Conservation (phyloP, 257 asterid species). For the Solanum etuberosum region DNA sequence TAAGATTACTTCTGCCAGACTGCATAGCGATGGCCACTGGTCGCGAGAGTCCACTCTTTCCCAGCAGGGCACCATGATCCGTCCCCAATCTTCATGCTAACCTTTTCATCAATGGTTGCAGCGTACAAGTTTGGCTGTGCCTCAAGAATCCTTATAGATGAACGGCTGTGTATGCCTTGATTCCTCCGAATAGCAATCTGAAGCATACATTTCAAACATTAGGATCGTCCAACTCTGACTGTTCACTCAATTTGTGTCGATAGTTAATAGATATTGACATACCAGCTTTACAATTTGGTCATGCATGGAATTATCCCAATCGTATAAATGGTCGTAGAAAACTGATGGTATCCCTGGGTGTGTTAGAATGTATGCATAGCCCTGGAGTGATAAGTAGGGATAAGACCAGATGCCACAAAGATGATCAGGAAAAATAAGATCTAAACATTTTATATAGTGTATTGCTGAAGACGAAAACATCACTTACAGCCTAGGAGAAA, state of each 20-base stretch:
- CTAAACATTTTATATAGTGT: neutral
- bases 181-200: constrained; percentile 61
- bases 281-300: constrained; percentile 88
- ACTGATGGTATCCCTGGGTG: constrained; percentile 91
- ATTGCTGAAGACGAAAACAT: too few relatives aligned
- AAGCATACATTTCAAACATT: neutral
- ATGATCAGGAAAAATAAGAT: neutral
- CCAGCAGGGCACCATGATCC: constrained; percentile 89
- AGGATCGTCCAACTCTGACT: neutral
- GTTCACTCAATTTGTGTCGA: neutral
- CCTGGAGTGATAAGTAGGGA: constrained; percentile 26
- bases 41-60: constrained; percentile 70
- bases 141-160: constrained; percentile 50
- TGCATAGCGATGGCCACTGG: constrained; percentile 76
- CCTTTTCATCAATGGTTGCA: constrained; percentile 63
- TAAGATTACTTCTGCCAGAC: constrained; percentile 61
- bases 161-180: constrained; percentile 67
- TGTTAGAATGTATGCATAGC: constrained; percentile 77
- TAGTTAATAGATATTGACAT: constrained; percentile 3
- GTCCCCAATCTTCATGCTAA: constrained; percentile 84
- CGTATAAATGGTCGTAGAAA: constrained; percentile 83
- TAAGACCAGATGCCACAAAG: neutral
- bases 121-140: constrained; percentile 81
- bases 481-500: too few relatives aligned
- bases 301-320: constrained; percentile 52